A percentile compares a stretch with the other conserved stretches of the same genome.
These are phyloP conservation scores for Tulasnella sp. DNA, from an alignment of 768 basidiomycete species.

Conservation along the genomic window DNA sequence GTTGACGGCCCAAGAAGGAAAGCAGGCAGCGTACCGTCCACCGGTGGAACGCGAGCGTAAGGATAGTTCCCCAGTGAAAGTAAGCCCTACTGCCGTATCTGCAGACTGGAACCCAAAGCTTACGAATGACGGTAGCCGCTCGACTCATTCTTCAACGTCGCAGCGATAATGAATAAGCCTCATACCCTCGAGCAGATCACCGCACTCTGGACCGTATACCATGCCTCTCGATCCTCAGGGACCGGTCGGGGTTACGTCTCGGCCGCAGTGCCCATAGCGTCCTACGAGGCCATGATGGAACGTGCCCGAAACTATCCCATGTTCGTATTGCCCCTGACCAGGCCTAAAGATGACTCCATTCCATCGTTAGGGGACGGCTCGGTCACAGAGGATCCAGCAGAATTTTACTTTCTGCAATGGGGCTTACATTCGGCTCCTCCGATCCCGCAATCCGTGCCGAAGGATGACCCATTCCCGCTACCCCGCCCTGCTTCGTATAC, in stretches of 20 bases:
- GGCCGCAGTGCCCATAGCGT: constrained; percentile 61
- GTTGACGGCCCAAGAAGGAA: constrained; percentile 32
- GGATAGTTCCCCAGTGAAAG: constrained; percentile 38
- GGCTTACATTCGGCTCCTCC: constrained; percentile 64
- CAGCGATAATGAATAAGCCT: constrained; percentile 50
- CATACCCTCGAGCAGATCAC: constrained; percentile 67
- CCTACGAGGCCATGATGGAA: constrained; percentile 58
- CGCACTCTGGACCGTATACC: constrained; percentile 82
- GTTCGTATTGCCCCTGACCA: constrained; percentile 76
- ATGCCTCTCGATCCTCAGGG: constrained; percentile 64
- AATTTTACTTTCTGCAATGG: constrained; percentile 88
- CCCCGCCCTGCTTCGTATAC: constrained; percentile 21
- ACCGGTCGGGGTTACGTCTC: constrained; percentile 79
- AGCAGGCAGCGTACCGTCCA: constrained; percentile 25
- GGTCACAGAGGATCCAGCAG: constrained; percentile 34
- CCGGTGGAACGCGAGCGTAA: constrained; percentile 33
- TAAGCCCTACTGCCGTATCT: background rate
- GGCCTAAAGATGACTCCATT: constrained; percentile 16
- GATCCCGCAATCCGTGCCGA: constrained; percentile 36
- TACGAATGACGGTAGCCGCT: constrained; percentile 47
- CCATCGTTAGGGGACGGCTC: constrained; percentile 7
- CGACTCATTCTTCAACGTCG: constrained; percentile 65
- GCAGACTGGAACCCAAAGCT: background rate
- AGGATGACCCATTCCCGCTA: constrained; percentile 32
- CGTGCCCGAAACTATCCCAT: constrained; percentile 55